A percentile compares a stretch with the other conserved stretches of the same genome.
Conservation (phyloP, 768 basidiomycete genomes). For the Suillus tomentosus region DNA sequence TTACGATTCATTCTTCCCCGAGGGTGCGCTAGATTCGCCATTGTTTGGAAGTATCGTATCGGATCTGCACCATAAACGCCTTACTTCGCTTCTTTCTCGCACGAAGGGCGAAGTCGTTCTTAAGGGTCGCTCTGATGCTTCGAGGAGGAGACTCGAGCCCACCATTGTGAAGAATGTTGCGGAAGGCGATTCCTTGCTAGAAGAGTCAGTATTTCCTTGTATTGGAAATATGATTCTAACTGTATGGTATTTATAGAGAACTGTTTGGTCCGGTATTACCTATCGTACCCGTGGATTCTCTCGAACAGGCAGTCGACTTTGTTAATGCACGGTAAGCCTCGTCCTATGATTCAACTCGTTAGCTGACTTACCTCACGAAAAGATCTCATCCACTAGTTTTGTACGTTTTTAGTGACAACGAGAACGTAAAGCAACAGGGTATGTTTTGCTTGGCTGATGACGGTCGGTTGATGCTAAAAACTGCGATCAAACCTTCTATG, state of each 20-base stretch:
- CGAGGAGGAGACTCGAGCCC: conserved; percentile 52
- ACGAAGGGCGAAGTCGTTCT: conserved; percentile 59
- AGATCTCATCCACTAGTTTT: conserved; percentile 63
- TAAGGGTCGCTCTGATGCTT: conserved; percentile 38
- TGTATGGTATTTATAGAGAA: conserved; percentile 45
- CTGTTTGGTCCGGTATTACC: conserved; percentile 75
- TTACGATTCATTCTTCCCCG: conserved; percentile 53
- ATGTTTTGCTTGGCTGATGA: conserved; percentile 14
- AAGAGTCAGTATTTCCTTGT: conserved; percentile 44
- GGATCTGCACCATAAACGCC: conserved; percentile 52
- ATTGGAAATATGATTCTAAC: neutral
- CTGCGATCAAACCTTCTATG: neutral
- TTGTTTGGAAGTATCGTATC: conserved; percentile 56
- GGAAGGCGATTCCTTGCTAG: conserved; percentile 58
- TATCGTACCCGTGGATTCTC: conserved; percentile 54
- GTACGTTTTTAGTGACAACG: conserved; percentile 62
- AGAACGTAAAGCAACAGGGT: conserved; percentile 42
- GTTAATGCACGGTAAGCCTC: conserved; percentile 50
- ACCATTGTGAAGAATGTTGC: conserved; percentile 60
- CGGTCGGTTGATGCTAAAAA: neutral
- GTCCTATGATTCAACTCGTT: neutral
- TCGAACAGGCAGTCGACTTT: conserved; percentile 58
- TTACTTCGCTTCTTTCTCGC: conserved; percentile 49
- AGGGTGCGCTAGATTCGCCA: conserved; percentile 46
- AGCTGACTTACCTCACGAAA: conserved; percentile 1